Evolutionary conservation across 768 basidiomycete species (phyloP), one percentile per base, ranked within the genome.

Genomic region (Russula virescens): DNA sequence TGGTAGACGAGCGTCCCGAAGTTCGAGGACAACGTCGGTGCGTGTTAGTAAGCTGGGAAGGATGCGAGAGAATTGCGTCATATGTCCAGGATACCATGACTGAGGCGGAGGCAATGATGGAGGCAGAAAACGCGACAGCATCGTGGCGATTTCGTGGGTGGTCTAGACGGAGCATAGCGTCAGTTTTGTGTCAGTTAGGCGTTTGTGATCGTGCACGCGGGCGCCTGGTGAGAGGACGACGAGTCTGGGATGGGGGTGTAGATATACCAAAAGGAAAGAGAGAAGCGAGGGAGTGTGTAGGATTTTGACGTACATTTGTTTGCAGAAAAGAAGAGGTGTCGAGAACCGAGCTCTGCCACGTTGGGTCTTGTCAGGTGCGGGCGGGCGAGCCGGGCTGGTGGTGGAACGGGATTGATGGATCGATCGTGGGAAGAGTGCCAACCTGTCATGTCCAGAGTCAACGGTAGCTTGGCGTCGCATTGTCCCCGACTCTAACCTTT

Each of bases 21-120:
- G 85, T 77, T 99, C 96, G 65, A 99, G 87, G 55, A 98, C 91
- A 59, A 98, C 85, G 70, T 94, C 89, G 38, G 91, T 92, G 64
- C 86, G 85, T 35, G 86, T 83, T 46, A 98, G 81, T 62, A 94
- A 77, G 21, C 81, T 76, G 21, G 93, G 91, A 47, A 97, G 78
- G 72, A 83, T 82, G 64, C 86, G 81, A 47, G 86, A 82, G 72
- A 96, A 96, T 69, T 86, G 83, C 75, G 85, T 87, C 94, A 97
- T 98, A 75, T 98, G 94, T 38, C 94, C 94, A 26, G 92, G 92
- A 76, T 88, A 96, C 94, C 94, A 97, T 80, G 94, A 94, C 55
- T 88, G 88, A 34, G 91, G 86, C 50, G 77, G 75, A 48, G 89
- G 85, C 25, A 94, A 80, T 59, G 75, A 74, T 60, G 81, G 79